Conservation (phyloP, 331 rosid species). For the Quercus tomentella region DNA sequence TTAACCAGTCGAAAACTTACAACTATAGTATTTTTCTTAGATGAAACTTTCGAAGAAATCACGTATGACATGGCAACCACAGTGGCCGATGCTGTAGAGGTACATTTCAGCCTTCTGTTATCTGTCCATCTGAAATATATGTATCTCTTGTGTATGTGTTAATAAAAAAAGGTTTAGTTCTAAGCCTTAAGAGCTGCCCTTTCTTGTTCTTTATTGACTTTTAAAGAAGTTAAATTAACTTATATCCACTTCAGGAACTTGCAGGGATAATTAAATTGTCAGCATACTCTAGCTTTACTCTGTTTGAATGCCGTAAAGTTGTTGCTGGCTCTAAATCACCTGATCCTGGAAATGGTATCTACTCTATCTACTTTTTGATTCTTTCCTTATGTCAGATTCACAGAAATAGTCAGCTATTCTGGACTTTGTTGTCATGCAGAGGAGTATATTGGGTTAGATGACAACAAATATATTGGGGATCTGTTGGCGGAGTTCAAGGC, state of each 20-base stretch:
- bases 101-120: slow-evolving; percentile 23
- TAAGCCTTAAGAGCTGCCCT: neutral
- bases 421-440: slow-evolving; percentile 50
- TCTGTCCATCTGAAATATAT: slow-evolving; percentile 11
- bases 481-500: slow-evolving; percentile 78
- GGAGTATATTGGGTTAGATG: slow-evolving; percentile 85
- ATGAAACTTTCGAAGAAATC: slow-evolving; percentile 97
- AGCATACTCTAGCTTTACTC: slow-evolving; percentile 74
- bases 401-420: slow-evolving; percentile 20
- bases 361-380: slow-evolving; percentile 13
- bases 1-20: slow-evolving; percentile 84
- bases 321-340: slow-evolving; percentile 70
- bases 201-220: neutral
- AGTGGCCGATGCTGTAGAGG: slow-evolving; percentile 94
- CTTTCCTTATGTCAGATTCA: slow-evolving; percentile 9
- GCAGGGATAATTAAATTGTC: slow-evolving; percentile 81
- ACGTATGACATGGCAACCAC: slow-evolving; percentile 91
- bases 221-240: neutral
- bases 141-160: slow-evolving; percentile 2
- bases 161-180: neutral
- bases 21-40: slow-evolving; percentile 85
- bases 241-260: slow-evolving; percentile 66
- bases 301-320: slow-evolving; percentile 83
- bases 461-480: slow-evolving; percentile 88
- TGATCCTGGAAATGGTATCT: slow-evolving; percentile 72